Base-by-base conservation (phyloP, 371 early-diverging fungal genomes). In the Rhizopus stolonifer region DNA sequence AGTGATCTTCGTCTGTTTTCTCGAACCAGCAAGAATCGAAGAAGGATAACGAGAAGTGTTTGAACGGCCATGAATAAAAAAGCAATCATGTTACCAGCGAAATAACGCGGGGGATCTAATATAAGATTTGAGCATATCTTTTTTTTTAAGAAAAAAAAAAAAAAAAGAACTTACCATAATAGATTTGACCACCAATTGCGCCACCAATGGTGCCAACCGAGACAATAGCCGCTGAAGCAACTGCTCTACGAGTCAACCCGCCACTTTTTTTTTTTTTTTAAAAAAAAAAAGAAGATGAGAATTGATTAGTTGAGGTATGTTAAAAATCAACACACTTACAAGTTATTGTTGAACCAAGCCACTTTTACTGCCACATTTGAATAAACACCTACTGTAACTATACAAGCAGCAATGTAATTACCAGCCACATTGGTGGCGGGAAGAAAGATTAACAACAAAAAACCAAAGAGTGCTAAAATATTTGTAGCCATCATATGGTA, bases 291-390 rank as follows among this genome's bases (percentile, higher is more conserved):
- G 34, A 38, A 19, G 9, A 18, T 46, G 10, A 48, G 14, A 19
- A 11, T n/a, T n/a, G n/a, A n/a, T n/a, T n/a, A n/a, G n/a, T n/a
- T n/a, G n/a, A n/a, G n/a, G n/a, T n/a, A n/a, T n/a, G n/a, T n/a
- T n/a, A n/a, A n/a, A 15, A 49, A 9, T 7, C 4, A 39, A 19
- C 14, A 14, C 10, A 52, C 56, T 53, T 58, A 63, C 63, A 55
- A 69, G 47, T 69, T 69, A 38, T 67, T 69, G 22, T 65, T 67
- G 31, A 69, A 69, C 70, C 70, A 69, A 11, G 70, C 59, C 4
- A 62, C 67, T 42, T 69, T 69, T 13, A 69, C 64, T 5, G 70
- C 60, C 10, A 67, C 70, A 21, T 69, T 69, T 18, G 68, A 60
- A 47, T 69, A 68, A 4, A 69, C 70, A 15, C 60, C 31, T 3